Base-by-base conservation (phyloP, 2,329 filamentous ascomycete species). In the Coniochaeta ligniaria region DNA sequence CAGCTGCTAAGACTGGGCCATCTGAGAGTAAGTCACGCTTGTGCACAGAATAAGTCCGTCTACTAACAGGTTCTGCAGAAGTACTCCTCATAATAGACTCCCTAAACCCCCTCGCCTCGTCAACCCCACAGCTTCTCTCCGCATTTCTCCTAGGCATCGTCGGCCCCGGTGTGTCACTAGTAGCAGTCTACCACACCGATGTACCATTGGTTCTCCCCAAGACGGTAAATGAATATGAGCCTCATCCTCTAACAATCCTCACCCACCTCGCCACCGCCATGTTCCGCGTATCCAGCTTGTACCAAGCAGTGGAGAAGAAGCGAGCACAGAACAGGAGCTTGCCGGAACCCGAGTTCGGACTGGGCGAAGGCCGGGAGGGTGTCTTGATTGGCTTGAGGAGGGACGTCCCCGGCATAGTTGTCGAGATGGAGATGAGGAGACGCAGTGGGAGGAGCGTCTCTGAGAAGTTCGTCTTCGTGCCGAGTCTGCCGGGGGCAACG, bases 251-350 rank as follows among this genome's bases (percentile, higher is more conserved):
- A 14, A 86, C 86, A 1, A 77, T 92, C 0, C 80, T 98, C 24
- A 84, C 82, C 54, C 96, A 96, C 74, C 86, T 97, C 61, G 91
- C 93, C n/a, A 99, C 95, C 3, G 88, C 92, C 3, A 83, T 98
- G 59, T 81, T 98, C 62, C 86, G 84, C 5, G 80, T 90, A 0
- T 86, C 88, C 43, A 90, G 86, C 16, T 81, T 97, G 43, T 77
- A 85, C 8, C 92, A 97, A 66, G 83, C 90, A 50, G 80, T 95
- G 6, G 86, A 87, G 33, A 81, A 83, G 41, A 92, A 92, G 71
- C 83, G 82, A n/a, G 92, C 94, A 3, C 81, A 83, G 11, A 87
- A 95, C 72, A 83, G 89, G 61, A 92, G 90, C 68, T 77, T 91
- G 6, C 84, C 84, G 5, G 88, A 88, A 63, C 94, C 94, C 0